Conservation (phyloP, 495 filamentous ascomycete species). For the Aspergillus cristatus region DNA sequence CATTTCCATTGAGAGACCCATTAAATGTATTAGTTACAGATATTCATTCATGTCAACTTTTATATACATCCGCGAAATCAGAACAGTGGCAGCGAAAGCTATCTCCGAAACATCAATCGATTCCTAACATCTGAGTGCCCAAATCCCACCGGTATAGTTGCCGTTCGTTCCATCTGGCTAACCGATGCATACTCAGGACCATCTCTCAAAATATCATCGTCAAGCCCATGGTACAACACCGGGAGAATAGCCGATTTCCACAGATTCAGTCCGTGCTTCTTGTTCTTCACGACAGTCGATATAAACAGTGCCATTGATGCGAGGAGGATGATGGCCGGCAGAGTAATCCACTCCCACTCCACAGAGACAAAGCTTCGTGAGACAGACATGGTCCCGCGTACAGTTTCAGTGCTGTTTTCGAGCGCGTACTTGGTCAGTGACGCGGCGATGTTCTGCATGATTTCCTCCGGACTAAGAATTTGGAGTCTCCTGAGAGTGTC, state of each 20-base stretch:
- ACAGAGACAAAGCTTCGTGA: constrained; percentile 8
- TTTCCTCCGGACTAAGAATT: neutral
- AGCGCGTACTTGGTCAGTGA: constrained; percentile 2
- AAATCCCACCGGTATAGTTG: too few species aligned
- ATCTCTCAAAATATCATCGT: neutral
- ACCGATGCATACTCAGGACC: neutral
- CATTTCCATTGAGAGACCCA: too few species aligned
- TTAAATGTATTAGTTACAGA: too few species aligned
- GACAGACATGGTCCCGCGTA: neutral
- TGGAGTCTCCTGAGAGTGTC: neutral
- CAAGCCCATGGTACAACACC: constrained; percentile 2
- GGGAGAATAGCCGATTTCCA: constrained; percentile 9
- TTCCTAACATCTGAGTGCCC: too few species aligned
- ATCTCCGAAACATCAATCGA: too few species aligned
- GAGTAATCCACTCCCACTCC: constrained; percentile 13
- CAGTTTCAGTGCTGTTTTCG: neutral
- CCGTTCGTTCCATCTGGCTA: too few species aligned
- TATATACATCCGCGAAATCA: too few species aligned
- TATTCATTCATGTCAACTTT: too few species aligned
- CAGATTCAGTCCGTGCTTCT: constrained; percentile 1
- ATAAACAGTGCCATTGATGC: too few species aligned
- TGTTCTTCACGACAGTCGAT: constrained; percentile 1
- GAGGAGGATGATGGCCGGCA: constrained; percentile 12
- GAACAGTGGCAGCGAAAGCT: too few species aligned
- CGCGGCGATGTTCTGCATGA: constrained; percentile 1